Evolutionary conservation across 768 basidiomycete species (phyloP).

Genomic region (Russula virescens): DNA sequence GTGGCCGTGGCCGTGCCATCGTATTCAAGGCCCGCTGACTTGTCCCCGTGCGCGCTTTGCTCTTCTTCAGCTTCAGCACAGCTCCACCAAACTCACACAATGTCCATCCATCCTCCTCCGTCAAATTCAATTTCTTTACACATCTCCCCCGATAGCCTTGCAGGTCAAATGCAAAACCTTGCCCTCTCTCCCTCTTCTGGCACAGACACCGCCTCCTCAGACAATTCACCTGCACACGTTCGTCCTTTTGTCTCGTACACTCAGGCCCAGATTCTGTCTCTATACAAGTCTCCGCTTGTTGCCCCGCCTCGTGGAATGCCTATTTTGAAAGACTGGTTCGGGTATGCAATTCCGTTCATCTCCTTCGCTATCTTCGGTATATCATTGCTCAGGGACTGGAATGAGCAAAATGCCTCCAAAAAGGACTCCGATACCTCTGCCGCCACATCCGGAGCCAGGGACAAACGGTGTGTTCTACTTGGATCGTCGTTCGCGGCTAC

Average conservation of each 20-base stretch:
- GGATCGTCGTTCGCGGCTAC: conserved; percentile 10
- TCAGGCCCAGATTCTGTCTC: conserved; percentile 58
- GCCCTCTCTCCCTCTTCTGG: conserved; percentile 30
- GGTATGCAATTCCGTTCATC: conserved; percentile 43
- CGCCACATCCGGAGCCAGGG: conserved; percentile 48
- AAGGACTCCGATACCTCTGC: conserved; percentile 60
- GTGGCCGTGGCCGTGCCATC: neutral
- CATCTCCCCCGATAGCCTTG: conserved; percentile 2
- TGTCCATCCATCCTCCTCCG: conserved; percentile 8
- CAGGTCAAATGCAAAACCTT: conserved; percentile 16
- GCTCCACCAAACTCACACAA: neutral
- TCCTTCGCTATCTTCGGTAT: conserved; percentile 19
- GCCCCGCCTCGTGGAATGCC: conserved; percentile 71
- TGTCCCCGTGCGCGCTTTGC: neutral
- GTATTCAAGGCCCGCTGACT: conserved; percentile 22
- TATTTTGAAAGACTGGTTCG: conserved; percentile 80
- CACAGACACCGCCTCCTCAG: conserved; percentile 27
- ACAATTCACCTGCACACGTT: neutral
- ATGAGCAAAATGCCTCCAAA: conserved; percentile 57
- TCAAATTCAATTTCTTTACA: conserved; percentile 5
- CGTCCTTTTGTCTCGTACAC: conserved; percentile 61
- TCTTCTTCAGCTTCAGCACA: conserved; percentile 3
- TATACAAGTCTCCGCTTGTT: conserved; percentile 73
- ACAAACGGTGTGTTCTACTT: conserved; percentile 49
- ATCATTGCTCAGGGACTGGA: conserved; percentile 40